Conservation (phyloP, 2,329 filamentous ascomycete species). For the Colletotrichum brevisporum region DNA sequence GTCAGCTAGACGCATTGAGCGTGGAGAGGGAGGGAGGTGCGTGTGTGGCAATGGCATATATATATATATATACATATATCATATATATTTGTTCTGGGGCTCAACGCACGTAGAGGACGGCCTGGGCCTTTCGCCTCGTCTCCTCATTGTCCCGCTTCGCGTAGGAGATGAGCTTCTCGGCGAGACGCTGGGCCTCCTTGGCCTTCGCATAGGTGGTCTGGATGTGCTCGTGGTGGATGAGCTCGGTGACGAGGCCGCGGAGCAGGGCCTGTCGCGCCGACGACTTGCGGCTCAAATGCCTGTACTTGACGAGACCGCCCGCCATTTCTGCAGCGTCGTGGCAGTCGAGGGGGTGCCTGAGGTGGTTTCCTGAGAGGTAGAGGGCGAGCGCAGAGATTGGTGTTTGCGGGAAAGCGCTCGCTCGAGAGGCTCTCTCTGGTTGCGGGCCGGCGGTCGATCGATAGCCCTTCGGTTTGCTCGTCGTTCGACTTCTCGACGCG, state of each 20-base stretch:
- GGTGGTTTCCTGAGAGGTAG: constrained; percentile 13
- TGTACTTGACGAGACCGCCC: constrained; percentile 87
- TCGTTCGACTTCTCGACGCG: constrained; percentile 6
- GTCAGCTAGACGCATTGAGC: too few species aligned
- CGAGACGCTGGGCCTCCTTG: constrained; percentile 94
- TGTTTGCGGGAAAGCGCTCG: neutral
- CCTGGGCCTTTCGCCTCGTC: constrained; percentile 79
- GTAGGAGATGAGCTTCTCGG: constrained; percentile 93
- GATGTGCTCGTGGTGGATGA: constrained; percentile 94
- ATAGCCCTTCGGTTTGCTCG: constrained; percentile 26
- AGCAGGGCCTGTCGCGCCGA: constrained; percentile 92
- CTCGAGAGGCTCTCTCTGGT: constrained; percentile 7
- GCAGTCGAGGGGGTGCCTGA: constrained; percentile 3
- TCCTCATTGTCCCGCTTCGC: constrained; percentile 94
- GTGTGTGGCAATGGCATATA: too few species aligned
- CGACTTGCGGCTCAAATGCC: constrained; percentile 87
- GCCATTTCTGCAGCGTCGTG: constrained; percentile 73
- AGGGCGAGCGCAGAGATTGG: too few species aligned
- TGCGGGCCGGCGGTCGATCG: constrained; percentile 36
- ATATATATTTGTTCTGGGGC: too few species aligned
- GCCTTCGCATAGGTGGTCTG: constrained; percentile 96
- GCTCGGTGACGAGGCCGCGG: constrained; percentile 94
- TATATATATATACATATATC: too few species aligned
- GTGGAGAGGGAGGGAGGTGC: too few species aligned
- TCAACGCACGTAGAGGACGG: constrained; percentile 81